Conservation (phyloP, 129 eudicot genomes). For the Tagetes patula region DNA sequence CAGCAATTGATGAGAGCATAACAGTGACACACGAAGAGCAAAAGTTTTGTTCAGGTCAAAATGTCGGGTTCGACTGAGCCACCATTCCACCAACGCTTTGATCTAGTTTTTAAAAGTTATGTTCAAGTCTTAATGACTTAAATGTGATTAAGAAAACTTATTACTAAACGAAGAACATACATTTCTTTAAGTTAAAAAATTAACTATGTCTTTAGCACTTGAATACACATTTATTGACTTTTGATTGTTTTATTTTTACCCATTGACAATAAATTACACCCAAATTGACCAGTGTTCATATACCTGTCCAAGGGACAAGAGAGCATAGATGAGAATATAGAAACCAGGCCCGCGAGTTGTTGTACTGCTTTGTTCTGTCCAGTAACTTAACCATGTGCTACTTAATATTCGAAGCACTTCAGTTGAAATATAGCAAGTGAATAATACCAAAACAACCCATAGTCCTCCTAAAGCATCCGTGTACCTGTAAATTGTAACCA, state of each 20-base stretch:
- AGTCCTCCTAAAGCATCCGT: constrained; percentile 83
- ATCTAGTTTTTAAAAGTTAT: neutral
- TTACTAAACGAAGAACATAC: neutral
- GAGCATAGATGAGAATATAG: constrained; percentile 65
- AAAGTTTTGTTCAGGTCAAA: too few relatives aligned
- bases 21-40: too few relatives aligned
- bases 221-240: neutral
- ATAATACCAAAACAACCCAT: constrained; percentile 78
- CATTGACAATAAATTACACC: neutral
- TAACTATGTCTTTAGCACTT: neutral
- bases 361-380: constrained; percentile 67
- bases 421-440: constrained; percentile 61
- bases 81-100: constrained; percentile 3
- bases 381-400: constrained; percentile 95
- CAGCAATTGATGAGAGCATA: constrained; percentile 6
- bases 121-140: neutral
- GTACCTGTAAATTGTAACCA: constrained; percentile 46
- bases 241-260: neutral
- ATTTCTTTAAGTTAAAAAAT: neutral
- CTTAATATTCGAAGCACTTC: constrained; percentile 79
- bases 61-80: too few relatives aligned
- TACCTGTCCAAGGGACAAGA: constrained; percentile 85
- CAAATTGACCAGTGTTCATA: constrained; percentile 9
- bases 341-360: constrained; percentile 51
- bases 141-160: neutral